Percentiles rank a stretch among this genome's conserved stretches.
Evolutionary conservation across 495 filamentous ascomycete species (phyloP).

Genomic region (Talaromyces stipitatus): DNA sequence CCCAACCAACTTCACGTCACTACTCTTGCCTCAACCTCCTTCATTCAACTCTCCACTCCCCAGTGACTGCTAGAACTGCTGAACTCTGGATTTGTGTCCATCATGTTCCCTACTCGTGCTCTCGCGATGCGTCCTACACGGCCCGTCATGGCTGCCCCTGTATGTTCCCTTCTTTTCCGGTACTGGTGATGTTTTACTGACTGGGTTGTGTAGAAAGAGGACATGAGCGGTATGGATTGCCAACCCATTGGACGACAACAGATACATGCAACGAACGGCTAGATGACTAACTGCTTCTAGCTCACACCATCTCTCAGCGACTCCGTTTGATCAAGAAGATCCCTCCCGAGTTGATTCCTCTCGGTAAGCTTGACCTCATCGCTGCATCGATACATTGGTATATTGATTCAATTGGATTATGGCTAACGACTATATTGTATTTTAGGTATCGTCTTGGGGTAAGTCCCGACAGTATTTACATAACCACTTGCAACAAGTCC

Average conservation of each 20-base stretch:
- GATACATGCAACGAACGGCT: background rate
- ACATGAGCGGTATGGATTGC: conserved; percentile 63
- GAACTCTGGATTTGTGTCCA: conserved; percentile 10
- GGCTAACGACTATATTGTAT: conserved; percentile 16
- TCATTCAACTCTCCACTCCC: conserved; percentile 7
- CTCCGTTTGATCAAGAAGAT: conserved; percentile 78
- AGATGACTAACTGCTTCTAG: conserved; percentile 43
- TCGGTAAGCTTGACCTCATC: conserved; percentile 56
- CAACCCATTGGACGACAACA: background rate
- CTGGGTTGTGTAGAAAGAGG: conserved; percentile 59
- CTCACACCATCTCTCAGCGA: conserved; percentile 95
- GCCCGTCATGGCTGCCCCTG: conserved; percentile 73
- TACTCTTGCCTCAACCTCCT: conserved; percentile 1
- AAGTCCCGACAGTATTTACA: conserved; percentile 22
- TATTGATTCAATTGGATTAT: background rate
- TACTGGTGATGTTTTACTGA: conserved; percentile 16
- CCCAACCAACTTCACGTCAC: conserved; percentile 6
- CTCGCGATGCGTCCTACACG: conserved; percentile 48
- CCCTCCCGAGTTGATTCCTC: conserved; percentile 88
- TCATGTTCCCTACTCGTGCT: conserved; percentile 62
- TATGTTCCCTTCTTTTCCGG: conserved; percentile 40
- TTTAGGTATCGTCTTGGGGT: conserved; percentile 77
- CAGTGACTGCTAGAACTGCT: conserved; percentile 12
- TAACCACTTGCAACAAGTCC: conserved; percentile 1
- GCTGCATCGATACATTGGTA: background rate